A percentile compares a stretch with the other conserved stretches of the same genome.
phyloP scores from a whole-genome alignment of 2,329 filamentous ascomycete genomes.

The Dactylellina sp. region DNA sequence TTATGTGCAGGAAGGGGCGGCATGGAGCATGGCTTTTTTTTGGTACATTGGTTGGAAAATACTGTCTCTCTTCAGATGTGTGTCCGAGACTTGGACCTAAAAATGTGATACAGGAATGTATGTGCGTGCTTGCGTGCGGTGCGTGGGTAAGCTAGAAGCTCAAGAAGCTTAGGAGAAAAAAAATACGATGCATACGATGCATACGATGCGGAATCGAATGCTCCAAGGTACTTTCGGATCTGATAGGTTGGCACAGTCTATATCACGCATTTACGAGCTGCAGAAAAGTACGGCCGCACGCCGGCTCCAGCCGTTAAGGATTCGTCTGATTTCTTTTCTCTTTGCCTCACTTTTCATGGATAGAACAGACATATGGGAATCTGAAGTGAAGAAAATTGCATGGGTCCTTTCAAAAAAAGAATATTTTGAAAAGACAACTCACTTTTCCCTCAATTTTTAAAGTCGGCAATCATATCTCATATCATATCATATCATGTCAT shows the following conservation, averaged over 20 bases:
- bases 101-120: conserved; percentile 37
- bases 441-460: conserved; percentile 37
- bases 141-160: not conserved
- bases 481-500: conserved; percentile 39
- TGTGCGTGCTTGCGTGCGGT: not conserved
- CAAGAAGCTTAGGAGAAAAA: not conserved
- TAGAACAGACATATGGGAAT: not conserved
- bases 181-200: not conserved
- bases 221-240: conserved; percentile 10
- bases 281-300: conserved; percentile 13
- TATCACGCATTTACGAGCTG: conserved; percentile 32
- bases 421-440: conserved; percentile 27
- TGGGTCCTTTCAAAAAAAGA: conserved; percentile 5
- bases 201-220: conserved; percentile 9
- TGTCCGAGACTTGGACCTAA: conserved; percentile 16
- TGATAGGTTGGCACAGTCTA: conserved; percentile 27
- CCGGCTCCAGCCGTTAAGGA: conserved; percentile 46
- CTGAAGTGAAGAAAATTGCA: conserved; percentile 5
- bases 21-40: conserved; percentile 17
- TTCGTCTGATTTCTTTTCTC: conserved; percentile 40
- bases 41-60: too few species aligned
- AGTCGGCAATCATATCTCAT: conserved; percentile 29
- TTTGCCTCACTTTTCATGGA: not conserved
- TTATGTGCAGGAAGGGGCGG: conserved; percentile 32
- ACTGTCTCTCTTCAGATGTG: too few species aligned